phyloP scores from a whole-genome alignment of 2,329 filamentous ascomycete genomes.

The Pleoardoris graminearum region DNA sequence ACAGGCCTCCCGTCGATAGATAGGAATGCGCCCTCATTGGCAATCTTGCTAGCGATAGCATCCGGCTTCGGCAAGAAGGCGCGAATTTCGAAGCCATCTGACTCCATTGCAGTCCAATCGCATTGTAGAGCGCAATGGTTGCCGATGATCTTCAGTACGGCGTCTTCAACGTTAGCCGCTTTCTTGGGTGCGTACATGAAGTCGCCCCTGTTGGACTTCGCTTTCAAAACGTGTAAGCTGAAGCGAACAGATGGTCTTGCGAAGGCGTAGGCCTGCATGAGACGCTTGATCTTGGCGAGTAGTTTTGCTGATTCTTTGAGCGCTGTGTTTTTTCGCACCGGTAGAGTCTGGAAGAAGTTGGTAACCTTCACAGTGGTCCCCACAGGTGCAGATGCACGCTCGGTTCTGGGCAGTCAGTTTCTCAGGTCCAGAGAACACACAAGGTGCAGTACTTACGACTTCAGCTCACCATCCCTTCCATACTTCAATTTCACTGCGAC shows the following conservation, averaged over 20 bases:
- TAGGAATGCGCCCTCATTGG: conserved; percentile 58
- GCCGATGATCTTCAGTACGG: conserved; percentile 65
- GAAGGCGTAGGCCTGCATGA: conserved; percentile 68
- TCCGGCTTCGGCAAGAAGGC: conserved; percentile 61
- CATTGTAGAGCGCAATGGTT: conserved; percentile 61
- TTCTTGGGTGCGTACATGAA: conserved; percentile 67
- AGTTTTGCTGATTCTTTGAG: conserved; percentile 62
- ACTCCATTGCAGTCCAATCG: conserved; percentile 44
- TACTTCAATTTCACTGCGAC: conserved; percentile 60
- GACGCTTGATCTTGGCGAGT: conserved; percentile 60
- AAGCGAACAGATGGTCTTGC: conserved; percentile 66
- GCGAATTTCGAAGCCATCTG: conserved; percentile 54
- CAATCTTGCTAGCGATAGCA: conserved; percentile 48
- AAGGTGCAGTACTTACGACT: conserved; percentile 37
- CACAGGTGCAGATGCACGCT: conserved; percentile 58
- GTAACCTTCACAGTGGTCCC: conserved; percentile 69
- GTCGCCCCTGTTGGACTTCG: conserved; percentile 53
- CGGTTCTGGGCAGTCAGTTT: conserved; percentile 27
- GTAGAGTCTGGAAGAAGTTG: conserved; percentile 62
- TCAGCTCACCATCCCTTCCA: conserved; percentile 54
- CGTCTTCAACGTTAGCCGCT: conserved; percentile 58
- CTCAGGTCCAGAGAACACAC: accelerated
- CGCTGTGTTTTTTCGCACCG: conserved; percentile 64
- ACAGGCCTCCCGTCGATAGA: conserved; percentile 72
- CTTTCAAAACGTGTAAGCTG: conserved; percentile 61